phyloP scores from a whole-genome alignment of 352 stramenopile species.

The Phytophthora crassamura region DNA sequence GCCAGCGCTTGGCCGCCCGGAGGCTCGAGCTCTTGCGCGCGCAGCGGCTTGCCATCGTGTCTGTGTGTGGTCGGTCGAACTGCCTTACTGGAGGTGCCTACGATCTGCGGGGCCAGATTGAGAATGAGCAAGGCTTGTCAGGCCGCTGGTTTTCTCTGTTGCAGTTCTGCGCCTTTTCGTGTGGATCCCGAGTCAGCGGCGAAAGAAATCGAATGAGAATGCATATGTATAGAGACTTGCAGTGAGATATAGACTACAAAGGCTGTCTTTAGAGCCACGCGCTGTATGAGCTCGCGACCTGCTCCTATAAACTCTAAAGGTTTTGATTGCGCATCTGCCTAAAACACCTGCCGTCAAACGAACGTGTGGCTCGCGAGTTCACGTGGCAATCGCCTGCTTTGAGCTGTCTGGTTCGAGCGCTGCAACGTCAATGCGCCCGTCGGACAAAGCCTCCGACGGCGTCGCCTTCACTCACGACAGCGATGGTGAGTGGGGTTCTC shows the following conservation, averaged over 20 bases:
- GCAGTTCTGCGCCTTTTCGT: too few species aligned
- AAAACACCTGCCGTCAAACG: too few species aligned
- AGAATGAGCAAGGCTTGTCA: constrained; percentile 30
- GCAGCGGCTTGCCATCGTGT: constrained; percentile 33
- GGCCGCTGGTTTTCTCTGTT: too few species aligned
- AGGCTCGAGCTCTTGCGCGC: constrained; percentile 41
- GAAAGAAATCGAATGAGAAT: neutral
- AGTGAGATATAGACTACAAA: neutral
- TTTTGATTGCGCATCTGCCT: too few species aligned
- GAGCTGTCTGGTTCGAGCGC: too few species aligned
- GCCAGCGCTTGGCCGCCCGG: constrained; percentile 41
- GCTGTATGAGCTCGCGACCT: too few species aligned
- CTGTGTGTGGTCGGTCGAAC: neutral
- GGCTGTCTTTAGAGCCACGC: too few species aligned
- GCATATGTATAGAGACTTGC: neutral
- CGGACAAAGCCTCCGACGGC: constrained; percentile 13
- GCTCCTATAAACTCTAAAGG: too few species aligned
- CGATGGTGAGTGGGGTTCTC: constrained; percentile 24
- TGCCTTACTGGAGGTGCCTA: neutral
- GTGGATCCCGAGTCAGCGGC: constrained; percentile 20
- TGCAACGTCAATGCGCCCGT: too few species aligned
- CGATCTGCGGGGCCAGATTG: constrained; percentile 18
- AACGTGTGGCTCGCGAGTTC: too few species aligned
- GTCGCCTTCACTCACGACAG: constrained; percentile 16
- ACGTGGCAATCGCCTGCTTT: too few species aligned